A percentile compares a stretch with the other conserved stretches of the same genome.
Conservation (phyloP, 2,329 filamentous ascomycete genomes). For the Cercospora sp. region DNA sequence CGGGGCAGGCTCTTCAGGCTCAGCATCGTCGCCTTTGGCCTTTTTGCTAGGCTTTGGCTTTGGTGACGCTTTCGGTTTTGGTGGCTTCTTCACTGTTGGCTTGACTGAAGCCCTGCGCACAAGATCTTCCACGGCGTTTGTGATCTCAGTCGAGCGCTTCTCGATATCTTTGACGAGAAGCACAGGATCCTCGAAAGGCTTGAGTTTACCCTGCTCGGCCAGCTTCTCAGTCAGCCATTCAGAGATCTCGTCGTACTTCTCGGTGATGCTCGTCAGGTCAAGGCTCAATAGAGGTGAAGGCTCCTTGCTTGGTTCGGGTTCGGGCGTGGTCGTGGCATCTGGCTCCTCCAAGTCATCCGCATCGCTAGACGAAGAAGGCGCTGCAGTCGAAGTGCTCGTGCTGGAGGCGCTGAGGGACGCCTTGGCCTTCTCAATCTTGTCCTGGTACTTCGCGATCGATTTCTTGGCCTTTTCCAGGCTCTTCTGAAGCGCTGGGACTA, state of each 20-base stretch:
- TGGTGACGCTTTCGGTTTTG: slow-evolving; percentile 22
- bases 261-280: slow-evolving; percentile 67
- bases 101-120: slow-evolving; percentile 53
- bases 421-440: slow-evolving; percentile 65
- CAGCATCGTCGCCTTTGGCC: slow-evolving; percentile 18
- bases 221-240: slow-evolving; percentile 76
- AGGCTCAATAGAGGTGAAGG: slow-evolving; percentile 68
- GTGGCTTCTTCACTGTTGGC: slow-evolving; percentile 21
- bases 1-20: slow-evolving; percentile 15
- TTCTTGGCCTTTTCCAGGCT: slow-evolving; percentile 69
- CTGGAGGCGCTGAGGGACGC: slow-evolving; percentile 44
- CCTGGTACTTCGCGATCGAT: slow-evolving; percentile 69
- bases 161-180: slow-evolving; percentile 71
- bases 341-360: slow-evolving; percentile 81
- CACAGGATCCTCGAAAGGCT: slow-evolving; percentile 70
- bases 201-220: slow-evolving; percentile 68
- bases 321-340: slow-evolving; percentile 41
- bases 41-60: slow-evolving; percentile 30
- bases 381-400: slow-evolving; percentile 38
- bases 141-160: slow-evolving; percentile 67
- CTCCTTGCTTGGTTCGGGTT: slow-evolving; percentile 42
- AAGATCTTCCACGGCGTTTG: slow-evolving; percentile 68
- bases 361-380: slow-evolving; percentile 39
- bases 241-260: slow-evolving; percentile 61
- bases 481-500: slow-evolving; percentile 66